Conservation (phyloP, 106 monocot species). For the Dioscorea alata region DNA sequence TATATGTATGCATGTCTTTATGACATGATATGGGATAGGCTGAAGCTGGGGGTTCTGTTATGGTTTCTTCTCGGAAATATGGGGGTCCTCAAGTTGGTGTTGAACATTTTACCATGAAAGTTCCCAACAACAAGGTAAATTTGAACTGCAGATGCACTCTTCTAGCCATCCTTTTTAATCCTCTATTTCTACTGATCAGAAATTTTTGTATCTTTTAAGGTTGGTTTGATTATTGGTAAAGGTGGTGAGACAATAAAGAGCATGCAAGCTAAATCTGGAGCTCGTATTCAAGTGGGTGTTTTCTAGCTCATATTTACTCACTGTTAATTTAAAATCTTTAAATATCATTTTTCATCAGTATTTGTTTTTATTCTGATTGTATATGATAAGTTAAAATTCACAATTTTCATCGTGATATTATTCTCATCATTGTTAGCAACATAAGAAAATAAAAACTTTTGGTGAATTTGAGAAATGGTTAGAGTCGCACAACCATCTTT, state of each 20-base stretch:
- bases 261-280: constrained; percentile 86
- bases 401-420: too few species aligned
- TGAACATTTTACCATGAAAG: constrained; percentile 70
- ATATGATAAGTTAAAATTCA: too few species aligned
- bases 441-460: too few species aligned
- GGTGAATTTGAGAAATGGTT: too few species aligned
- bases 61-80: constrained; percentile 25
- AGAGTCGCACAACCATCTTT: too few species aligned
- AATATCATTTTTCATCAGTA: too few species aligned
- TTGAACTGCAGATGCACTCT: background rate
- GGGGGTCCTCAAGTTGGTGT: constrained; percentile 29
- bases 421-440: too few species aligned
- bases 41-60: constrained; percentile 65
- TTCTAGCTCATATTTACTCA: background rate
- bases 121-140: constrained; percentile 77
- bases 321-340: too few species aligned
- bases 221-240: constrained; percentile 95
- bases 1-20: too few species aligned
- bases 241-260: constrained; percentile 92
- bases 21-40: constrained; percentile 36
- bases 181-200: too few species aligned
- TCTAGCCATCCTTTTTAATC: background rate
- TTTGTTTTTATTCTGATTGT: too few species aligned
- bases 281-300: constrained; percentile 70
- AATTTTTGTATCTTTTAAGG: constrained; percentile 22